Base-by-base conservation (phyloP, 176 grass and related monocot genomes). In the Oryza meridionalis region DNA sequence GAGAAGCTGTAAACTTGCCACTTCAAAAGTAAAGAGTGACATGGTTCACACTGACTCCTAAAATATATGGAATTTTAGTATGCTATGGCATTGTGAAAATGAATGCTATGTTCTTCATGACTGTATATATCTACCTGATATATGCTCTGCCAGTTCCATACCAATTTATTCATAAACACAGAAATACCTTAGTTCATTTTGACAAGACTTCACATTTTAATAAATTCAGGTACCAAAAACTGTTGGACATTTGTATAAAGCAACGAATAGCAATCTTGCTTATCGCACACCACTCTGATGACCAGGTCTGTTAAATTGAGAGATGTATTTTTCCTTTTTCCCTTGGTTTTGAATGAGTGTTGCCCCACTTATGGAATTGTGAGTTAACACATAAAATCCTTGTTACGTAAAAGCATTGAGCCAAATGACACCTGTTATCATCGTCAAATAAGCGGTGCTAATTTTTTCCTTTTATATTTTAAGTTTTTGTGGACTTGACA, bases 281-380 rank as follows among this genome's bases (percentile, higher is more conserved):
- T 78, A 88, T 95, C 63, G 95, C 91, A 49, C 95, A 98, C 73
- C 95, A 98, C 83, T 91, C 91, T 88, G 92, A 98, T 86, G 95
- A 98, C 61, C 95, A 98, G 95, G 94, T 97, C 73, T 73, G 86
- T 75, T 64, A 72, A 76, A 47, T 17, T 17, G 37, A 47, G 16
- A 31, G 64, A 66, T 86, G 19, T 62, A 12, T 81, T 77, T 16
- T 85, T 77, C 49, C 43, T 55, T 29, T 15, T 31, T 15, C 71
- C 71, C n/a, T 81, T 70, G 53, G 24, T 85, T 67, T 72, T 32
- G 43, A 70, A 72, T 42, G 77, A 26, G n/a, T 70, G 49, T 3
- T 81, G 49, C 50, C 5, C 22, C 7, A 8, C 70, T 24, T 85
- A 47, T 73, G 42, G 44, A 40, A 42, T 67, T 50, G 14, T 38